Evolutionary conservation across 352 stramenopile species (phyloP), one percentile per base, ranked within the genome.

Genomic region (Phytophthora multivora): DNA sequence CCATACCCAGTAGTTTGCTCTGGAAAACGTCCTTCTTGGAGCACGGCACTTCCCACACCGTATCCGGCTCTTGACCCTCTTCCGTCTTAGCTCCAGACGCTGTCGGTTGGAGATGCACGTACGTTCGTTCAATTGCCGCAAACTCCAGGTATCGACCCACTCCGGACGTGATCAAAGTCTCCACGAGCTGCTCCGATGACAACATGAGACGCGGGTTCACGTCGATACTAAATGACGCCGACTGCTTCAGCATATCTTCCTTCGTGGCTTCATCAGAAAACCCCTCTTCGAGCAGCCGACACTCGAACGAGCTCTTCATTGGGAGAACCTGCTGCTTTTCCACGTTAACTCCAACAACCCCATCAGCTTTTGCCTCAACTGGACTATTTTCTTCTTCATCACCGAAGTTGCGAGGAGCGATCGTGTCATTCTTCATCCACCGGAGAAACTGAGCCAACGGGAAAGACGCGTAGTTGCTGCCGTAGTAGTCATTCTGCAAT

Each of bases 21-120:
- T 89, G 83, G 60, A 97, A 97, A 16, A 97, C 89, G 38, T 95
- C 90, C 38, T 89, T 89, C 71, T 97, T 97, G 4, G 84, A 95
- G 70, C 89, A 96, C 39, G 90, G 89, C 19, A 97, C 89, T 16
- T 89, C 63, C 74, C 79, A 94, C 12, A 96, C 73, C 3, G 69
- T 76, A 28, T 88, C 80, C 15, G 43, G 5, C 8, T 66, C 45
- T 10, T 42, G 18, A 51, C 21, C 47, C 12, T 40, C 47, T 46
- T 45, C 53, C n/a, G n/a, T 35, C 7, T 47, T 51, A 25, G 35
- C 36, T 8, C 38, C 51, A 25, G 61, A 48, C 3, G 51, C 51
- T 10, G 73, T 45, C 21, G 52, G 41, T 21, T 64, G 59, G 11
- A 88, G 71, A 38, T 88, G 76, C 46, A 97, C 77, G 62, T 92